Evolutionary conservation across 768 basidiomycete genomes (phyloP), one percentile per base, ranked within the genome.

Genomic region (Dioszegia crocea): DNA sequence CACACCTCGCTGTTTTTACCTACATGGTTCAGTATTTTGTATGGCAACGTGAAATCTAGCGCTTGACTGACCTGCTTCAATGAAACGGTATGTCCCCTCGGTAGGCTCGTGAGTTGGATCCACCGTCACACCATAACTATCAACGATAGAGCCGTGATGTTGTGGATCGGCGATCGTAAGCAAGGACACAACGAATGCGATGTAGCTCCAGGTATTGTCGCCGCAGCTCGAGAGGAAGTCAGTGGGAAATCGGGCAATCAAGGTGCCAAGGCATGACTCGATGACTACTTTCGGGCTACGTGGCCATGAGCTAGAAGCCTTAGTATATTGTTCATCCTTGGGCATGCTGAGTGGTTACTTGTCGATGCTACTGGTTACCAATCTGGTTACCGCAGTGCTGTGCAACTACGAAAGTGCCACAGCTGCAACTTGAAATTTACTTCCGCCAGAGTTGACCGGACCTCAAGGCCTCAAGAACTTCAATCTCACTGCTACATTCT

Each of bases 181-280:
- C 5, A 54, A 26, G 26, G 36, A 39, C 36, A 54, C 23, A 6
- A 54, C 33, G 38, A 23, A 41, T 4, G 33, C 10, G 19, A 54
- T 29, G 38, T 54, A 54, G 39, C 39, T n/a, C 52, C 52, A 54
- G 19, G 52, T 54, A 19, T 54, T 54, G 39, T 54, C 52, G 38
- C 52, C 52, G 38, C 52, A 54, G 10, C 36, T 40, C n/a, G 17
- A 4, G 14, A 54, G 52, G 38, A 54, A 54, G 39, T 19, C 33
- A 14, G 40, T n/a, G 24, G 52, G 52, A 17, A 54, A 41, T 19
- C 10, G 11, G 4, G 52, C 52, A 41, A 54, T 54, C 4, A 4
- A 6, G n/a, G 52, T 54, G 21, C 45, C 45, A 23, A 46, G 29
- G 5, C 49, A 29, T 6, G 49, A 46, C 26, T 46, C 45, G 24